Conservation (phyloP, 2,329 filamentous ascomycete species). For the Xylaria multiplex region DNA sequence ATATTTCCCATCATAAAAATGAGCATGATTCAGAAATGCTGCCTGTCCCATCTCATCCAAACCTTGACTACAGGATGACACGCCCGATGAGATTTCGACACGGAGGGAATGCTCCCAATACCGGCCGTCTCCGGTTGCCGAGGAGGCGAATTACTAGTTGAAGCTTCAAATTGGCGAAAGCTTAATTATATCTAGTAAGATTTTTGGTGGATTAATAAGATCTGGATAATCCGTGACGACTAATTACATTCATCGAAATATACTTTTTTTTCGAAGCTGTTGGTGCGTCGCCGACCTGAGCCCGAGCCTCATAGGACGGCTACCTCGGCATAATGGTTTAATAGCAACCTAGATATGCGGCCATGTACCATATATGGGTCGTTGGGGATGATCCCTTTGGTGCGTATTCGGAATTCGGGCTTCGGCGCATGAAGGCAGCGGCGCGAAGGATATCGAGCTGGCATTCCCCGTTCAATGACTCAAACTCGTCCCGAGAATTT, state of each 20-base stretch:
- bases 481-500: not conserved
- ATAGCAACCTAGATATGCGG: not conserved
- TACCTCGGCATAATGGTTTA: not conserved
- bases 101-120: not conserved
- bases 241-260: not conserved
- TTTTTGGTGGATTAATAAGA: not conserved
- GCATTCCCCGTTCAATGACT: not conserved
- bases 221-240: not conserved
- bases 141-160: not conserved
- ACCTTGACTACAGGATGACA: not conserved
- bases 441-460: not conserved
- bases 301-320: not conserved
- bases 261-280: not conserved
- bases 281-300: constrained; percentile 4
- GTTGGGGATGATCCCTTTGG: not conserved
- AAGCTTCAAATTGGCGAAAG: not conserved
- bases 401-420: not conserved
- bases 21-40: constrained; percentile 17
- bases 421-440: not conserved
- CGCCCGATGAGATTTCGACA: not conserved
- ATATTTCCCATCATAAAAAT: not conserved
- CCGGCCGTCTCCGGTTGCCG: not conserved
- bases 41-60: not conserved
- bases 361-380: not conserved
- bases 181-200: not conserved